Percentiles rank a stretch among this genome's conserved stretches.
These are phyloP conservation scores for Plantago rigida DNA, from an alignment of 305 asterid species.

Conservation along the genomic window DNA sequence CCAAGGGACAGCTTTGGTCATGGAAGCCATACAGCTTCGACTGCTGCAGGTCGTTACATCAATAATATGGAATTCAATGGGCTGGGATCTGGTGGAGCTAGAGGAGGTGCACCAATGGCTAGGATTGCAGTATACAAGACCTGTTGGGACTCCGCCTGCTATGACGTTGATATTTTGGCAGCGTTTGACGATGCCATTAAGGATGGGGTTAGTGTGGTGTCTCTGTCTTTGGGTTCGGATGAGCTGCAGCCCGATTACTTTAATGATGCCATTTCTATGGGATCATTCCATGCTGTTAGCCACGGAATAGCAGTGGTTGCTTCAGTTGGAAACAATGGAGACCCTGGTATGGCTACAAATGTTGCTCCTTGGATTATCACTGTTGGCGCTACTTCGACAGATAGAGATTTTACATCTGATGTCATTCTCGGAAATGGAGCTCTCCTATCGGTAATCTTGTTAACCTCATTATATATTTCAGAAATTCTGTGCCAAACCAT, in stretches of 20 bases:
- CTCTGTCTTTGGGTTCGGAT: constrained; percentile 72
- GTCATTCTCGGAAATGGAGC: constrained; percentile 65
- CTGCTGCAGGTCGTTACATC: constrained; percentile 81
- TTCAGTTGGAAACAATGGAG: constrained; percentile 74
- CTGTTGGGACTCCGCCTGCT: constrained; percentile 83
- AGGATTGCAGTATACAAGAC: constrained; percentile 81
- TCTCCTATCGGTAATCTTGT: constrained; percentile 39
- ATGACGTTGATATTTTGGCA: constrained; percentile 79
- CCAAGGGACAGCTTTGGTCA: constrained; percentile 79
- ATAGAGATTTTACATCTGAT: constrained; percentile 63
- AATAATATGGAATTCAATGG: constrained; percentile 70
- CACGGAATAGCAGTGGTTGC: constrained; percentile 73
- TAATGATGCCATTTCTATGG: constrained; percentile 74
- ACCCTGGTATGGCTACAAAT: constrained; percentile 55
- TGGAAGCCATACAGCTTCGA: constrained; percentile 93
- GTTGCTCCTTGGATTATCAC: constrained; percentile 94
- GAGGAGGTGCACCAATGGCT: constrained; percentile 91
- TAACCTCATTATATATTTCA: neutral
- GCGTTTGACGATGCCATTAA: constrained; percentile 89
- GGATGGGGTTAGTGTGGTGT: constrained; percentile 73
- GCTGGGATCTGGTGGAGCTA: constrained; percentile 70
- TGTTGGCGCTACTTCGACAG: constrained; percentile 78
- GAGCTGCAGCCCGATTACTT: constrained; percentile 70
- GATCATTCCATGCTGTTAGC: constrained; percentile 76
- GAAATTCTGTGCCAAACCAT: no score